Percentiles rank a stretch among this genome's conserved stretches.
These are phyloP conservation scores for Neonectria punicea DNA, from an alignment of 2,329 filamentous ascomycete species.

Conservation along the genomic window DNA sequence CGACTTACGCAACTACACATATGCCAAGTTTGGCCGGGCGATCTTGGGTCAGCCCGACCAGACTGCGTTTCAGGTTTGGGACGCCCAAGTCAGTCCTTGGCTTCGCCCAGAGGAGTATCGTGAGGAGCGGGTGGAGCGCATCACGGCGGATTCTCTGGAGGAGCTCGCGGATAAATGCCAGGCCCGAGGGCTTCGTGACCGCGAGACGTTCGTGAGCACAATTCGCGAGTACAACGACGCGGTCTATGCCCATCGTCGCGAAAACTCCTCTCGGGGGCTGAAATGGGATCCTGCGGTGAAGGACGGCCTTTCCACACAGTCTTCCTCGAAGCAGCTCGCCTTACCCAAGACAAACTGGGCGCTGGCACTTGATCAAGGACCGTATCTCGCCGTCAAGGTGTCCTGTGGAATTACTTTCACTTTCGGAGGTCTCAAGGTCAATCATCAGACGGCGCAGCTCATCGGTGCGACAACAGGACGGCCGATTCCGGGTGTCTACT, in stretches of 20 bases:
- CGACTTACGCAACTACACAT: slow-evolving; percentile 74
- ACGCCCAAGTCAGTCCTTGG: slow-evolving; percentile 61
- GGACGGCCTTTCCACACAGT: slow-evolving; percentile 71
- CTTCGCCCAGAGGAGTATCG: slow-evolving; percentile 71
- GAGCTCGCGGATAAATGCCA: slow-evolving; percentile 64
- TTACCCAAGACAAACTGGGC: slow-evolving; percentile 76
- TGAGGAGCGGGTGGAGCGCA: slow-evolving; percentile 64
- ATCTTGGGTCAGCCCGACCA: slow-evolving; percentile 69
- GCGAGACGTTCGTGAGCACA: slow-evolving; percentile 60
- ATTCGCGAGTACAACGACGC: slow-evolving; percentile 68
- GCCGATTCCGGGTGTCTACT: slow-evolving; percentile 66
- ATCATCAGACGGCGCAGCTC: slow-evolving; percentile 62
- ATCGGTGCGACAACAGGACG: slow-evolving; percentile 55
- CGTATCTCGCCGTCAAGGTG: slow-evolving; percentile 72
- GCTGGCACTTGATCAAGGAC: slow-evolving; percentile 63
- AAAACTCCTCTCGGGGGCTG: slow-evolving; percentile 50
- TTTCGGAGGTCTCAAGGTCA: slow-evolving; percentile 70
- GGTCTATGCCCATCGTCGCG: slow-evolving; percentile 56
- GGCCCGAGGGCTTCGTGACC: slow-evolving; percentile 57
- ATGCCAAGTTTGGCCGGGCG: slow-evolving; percentile 71
- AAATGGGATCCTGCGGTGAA: slow-evolving; percentile 69
- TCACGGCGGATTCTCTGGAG: slow-evolving; percentile 61
- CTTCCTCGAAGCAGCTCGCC: slow-evolving; percentile 52
- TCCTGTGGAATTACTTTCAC: slow-evolving; percentile 75
- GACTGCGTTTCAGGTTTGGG: slow-evolving; percentile 73